Evolutionary conservation across 176 grass and related monocot species (phyloP).

Genomic region (Oryza punctata): DNA sequence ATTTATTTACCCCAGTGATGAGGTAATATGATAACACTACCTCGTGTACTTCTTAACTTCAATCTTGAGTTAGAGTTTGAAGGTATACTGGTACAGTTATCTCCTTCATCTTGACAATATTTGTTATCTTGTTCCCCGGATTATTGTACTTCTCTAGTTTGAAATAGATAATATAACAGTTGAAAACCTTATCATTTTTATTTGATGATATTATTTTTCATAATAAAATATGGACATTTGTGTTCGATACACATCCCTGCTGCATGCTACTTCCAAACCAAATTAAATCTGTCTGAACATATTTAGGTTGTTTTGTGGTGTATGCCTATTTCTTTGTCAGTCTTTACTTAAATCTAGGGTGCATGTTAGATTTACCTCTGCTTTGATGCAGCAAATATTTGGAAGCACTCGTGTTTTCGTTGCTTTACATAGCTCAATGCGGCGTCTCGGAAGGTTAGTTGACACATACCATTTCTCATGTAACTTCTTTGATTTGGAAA

Average conservation of each 20-base stretch:
- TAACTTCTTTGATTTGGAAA: slow-evolving; percentile 19
- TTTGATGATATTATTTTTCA: slow-evolving; percentile 2
- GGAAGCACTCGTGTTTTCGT: slow-evolving; percentile 89
- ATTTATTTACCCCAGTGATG: slow-evolving; percentile 90
- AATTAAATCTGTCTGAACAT: slow-evolving; percentile 3
- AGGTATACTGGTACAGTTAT: neutral
- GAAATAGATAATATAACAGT: slow-evolving; percentile 14
- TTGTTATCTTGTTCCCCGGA: slow-evolving; percentile 13
- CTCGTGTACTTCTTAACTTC: slow-evolving; percentile 1
- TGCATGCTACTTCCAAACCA: slow-evolving; percentile 25
- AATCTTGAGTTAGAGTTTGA: neutral
- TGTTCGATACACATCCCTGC: neutral
- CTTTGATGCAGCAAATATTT: slow-evolving; percentile 75
- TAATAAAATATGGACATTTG: neutral
- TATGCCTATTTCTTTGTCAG: neutral
- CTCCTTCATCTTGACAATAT: slow-evolving; percentile 12
- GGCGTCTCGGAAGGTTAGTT: slow-evolving; percentile 71
- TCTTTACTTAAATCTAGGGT: slow-evolving; percentile 15
- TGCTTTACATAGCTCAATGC: slow-evolving; percentile 89
- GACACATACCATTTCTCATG: slow-evolving; percentile 3
- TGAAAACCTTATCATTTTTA: slow-evolving; percentile 20
- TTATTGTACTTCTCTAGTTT: slow-evolving; percentile 14
- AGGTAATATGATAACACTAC: slow-evolving; percentile 57
- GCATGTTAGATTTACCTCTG: slow-evolving; percentile 27
- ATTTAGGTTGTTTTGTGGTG: neutral